phyloP scores from a whole-genome alignment of 2,329 filamentous ascomycete genomes.

The Tolypocladium ovalisporum region DNA sequence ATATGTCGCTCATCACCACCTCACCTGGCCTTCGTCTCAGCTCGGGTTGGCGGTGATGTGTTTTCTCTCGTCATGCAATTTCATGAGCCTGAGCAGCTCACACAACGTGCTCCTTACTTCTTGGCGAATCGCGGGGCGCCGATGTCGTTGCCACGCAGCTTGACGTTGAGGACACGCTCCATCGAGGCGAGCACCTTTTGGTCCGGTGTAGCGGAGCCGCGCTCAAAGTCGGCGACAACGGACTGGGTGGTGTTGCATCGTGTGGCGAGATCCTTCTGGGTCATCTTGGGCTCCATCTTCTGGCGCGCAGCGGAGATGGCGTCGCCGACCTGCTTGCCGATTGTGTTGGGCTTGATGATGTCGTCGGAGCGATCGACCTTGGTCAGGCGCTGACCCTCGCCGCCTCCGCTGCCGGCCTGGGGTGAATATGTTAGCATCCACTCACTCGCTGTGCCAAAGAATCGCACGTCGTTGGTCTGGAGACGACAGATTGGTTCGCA shows the following conservation, averaged over 20 bases:
- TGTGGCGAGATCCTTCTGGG: conserved; percentile 77
- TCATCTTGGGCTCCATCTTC: conserved; percentile 86
- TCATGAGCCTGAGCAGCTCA: neutral
- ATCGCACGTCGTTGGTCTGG: neutral
- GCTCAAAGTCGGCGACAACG: conserved; percentile 77
- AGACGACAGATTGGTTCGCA: neutral
- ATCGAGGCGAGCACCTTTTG: conserved; percentile 71
- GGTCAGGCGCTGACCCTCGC: conserved; percentile 87
- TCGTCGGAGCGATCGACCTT: conserved; percentile 97
- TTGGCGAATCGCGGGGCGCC: conserved; percentile 75
- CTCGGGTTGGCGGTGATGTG: neutral
- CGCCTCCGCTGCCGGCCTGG: conserved; percentile 26
- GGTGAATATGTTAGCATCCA: conserved; percentile 6
- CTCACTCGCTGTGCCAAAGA: neutral
- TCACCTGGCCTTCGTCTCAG: neutral
- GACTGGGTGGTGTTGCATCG: conserved; percentile 80
- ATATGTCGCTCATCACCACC: neutral
- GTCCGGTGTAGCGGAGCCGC: conserved; percentile 65
- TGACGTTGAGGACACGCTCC: conserved; percentile 78
- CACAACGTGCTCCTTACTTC: conserved; percentile 22
- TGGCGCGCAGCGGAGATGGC: conserved; percentile 72
- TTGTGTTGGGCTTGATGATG: conserved; percentile 92
- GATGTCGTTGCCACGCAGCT: conserved; percentile 77
- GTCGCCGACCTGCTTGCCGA: conserved; percentile 70
- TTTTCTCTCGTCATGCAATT: neutral